Conservation (phyloP, 352 stramenopile species). For the Nothophytophthora sp. region DNA sequence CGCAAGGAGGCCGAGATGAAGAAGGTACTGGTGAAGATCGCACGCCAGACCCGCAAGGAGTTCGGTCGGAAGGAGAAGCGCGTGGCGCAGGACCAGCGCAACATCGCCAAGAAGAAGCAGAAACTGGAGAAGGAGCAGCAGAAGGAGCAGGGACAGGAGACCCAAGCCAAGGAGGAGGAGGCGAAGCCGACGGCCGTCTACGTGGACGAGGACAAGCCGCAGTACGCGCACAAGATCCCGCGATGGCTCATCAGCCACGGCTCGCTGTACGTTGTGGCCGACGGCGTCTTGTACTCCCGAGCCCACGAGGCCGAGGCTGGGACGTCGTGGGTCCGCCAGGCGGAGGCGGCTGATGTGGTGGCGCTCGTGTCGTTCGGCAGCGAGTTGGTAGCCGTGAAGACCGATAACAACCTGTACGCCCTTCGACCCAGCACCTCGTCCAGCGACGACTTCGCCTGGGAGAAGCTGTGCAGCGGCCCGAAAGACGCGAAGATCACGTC, state of each 20-base stretch:
- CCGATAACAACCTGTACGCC: conserved; percentile 53
- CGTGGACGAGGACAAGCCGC: conserved; percentile 28
- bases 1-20: conserved; percentile 91
- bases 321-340: conserved; percentile 44
- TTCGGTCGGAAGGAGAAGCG: conserved; percentile 89
- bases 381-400: conserved; percentile 61
- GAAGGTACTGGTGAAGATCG: conserved; percentile 88
- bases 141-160: conserved; percentile 46
- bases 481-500: conserved; percentile 44
- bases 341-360: conserved; percentile 40
- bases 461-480: conserved; percentile 50
- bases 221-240: conserved; percentile 52
- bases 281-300: conserved; percentile 59
- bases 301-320: conserved; percentile 47
- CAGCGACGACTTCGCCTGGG: conserved; percentile 40
- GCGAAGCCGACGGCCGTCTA: conserved; percentile 11
- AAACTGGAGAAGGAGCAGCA: conserved; percentile 69
- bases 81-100: conserved; percentile 54
- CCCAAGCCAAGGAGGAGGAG: conserved; percentile 19
- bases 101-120: conserved; percentile 60
- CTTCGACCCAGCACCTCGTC: conserved; percentile 34
- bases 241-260: conserved; percentile 79
- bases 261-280: conserved; percentile 67
- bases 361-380: conserved; percentile 80
- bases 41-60: conserved; percentile 82